Evolutionary conservation across 768 basidiomycete genomes (phyloP).

Genomic region (Daedalea quercina): DNA sequence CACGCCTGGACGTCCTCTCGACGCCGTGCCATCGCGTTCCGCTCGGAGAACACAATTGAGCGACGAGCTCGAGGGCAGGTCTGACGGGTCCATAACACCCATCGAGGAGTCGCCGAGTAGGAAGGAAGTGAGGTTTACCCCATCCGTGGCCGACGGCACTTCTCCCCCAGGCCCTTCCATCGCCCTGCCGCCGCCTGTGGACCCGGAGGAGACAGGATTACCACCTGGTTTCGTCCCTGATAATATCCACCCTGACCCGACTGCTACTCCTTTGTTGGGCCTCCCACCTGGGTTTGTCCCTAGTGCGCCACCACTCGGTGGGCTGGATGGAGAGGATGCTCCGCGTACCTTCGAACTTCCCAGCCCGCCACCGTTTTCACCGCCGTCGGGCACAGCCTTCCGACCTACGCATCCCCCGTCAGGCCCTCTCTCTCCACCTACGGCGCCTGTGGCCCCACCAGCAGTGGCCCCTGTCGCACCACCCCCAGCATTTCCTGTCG

Average conservation of each 20-base stretch:
- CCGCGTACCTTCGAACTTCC: no score
- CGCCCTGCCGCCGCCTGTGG: constrained; percentile 11
- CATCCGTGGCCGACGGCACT: constrained; percentile 33
- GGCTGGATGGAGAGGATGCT: not conserved
- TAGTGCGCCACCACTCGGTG: constrained; percentile 2
- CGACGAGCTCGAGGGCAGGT: constrained; percentile 34
- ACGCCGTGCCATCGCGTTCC: not conserved
- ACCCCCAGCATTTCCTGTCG: constrained; percentile 10
- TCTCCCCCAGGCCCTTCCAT: not conserved
- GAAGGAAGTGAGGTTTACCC: constrained; percentile 42
- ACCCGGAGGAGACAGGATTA: constrained; percentile 1
- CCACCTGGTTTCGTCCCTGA: constrained; percentile 3
- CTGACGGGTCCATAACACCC: constrained; percentile 16
- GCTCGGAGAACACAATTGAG: constrained; percentile 30
- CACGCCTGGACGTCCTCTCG: constrained; percentile 20
- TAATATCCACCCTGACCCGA: not conserved
- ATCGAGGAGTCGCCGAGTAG: constrained; percentile 9
- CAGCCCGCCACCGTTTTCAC: constrained; percentile 2
- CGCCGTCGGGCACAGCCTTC: constrained; percentile 11
- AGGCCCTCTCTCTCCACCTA: constrained; percentile 8
- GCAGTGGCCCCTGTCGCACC: not conserved
- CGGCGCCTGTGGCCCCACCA: not conserved
- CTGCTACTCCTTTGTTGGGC: constrained; percentile 4
- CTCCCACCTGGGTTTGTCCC: constrained; percentile 24
- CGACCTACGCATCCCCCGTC: constrained; percentile 6